phyloP scores from a whole-genome alignment of 2,329 filamentous ascomycete genomes.

The Ascochyta koolunga region DNA sequence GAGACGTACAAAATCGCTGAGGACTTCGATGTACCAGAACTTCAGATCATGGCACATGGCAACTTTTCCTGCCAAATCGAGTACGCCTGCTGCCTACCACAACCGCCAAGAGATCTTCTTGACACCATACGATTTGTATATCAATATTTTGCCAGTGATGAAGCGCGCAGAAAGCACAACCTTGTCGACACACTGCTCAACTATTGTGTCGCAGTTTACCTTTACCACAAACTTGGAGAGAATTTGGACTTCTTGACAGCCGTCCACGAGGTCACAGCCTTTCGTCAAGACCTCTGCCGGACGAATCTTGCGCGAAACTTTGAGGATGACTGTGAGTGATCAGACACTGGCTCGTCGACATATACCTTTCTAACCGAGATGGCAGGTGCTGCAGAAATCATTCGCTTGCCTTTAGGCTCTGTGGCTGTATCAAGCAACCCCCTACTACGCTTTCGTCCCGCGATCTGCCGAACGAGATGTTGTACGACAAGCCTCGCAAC shows the following conservation, averaged over 20 bases:
- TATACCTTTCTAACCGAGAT: background rate
- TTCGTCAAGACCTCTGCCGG: conserved; percentile 50
- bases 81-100: conserved; percentile 46
- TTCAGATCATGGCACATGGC: conserved; percentile 48
- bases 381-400: conserved; percentile 13
- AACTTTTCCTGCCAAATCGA: conserved; percentile 50
- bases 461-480: conserved; percentile 24
- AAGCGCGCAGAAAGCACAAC: conserved; percentile 31
- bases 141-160: conserved; percentile 27
- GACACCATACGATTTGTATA: conserved; percentile 49
- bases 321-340: conserved; percentile 49
- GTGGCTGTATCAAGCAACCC: background rate
- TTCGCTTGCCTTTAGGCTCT: conserved; percentile 1
- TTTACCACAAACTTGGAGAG: conserved; percentile 45
- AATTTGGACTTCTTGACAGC: conserved; percentile 46
- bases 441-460: conserved; percentile 13
- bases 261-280: conserved; percentile 45
- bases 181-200: conserved; percentile 50
- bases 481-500: conserved; percentile 18
- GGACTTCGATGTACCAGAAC: conserved; percentile 49
- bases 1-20: conserved; percentile 51
- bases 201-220: conserved; percentile 51
- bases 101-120: conserved; percentile 49
- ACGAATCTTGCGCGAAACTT: conserved; percentile 48
- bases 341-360: background rate